Percentiles rank a stretch among this genome's conserved stretches.
Evolutionary conservation across 495 filamentous ascomycete genomes (phyloP).

Genomic region (Tetracladium setigerum): DNA sequence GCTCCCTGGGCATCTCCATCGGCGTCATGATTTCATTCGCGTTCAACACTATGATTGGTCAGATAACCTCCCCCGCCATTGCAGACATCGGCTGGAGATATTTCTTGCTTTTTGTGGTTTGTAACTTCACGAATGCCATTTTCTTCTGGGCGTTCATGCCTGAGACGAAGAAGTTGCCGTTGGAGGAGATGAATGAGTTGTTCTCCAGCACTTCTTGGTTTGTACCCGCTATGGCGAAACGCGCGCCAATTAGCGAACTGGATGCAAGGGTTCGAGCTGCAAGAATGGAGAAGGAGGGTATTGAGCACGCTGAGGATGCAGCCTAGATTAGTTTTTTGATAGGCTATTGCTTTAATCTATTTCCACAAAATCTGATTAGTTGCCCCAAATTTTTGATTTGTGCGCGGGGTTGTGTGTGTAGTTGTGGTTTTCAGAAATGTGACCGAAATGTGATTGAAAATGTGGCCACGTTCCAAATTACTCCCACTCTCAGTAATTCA

Average conservation of each 20-base stretch:
- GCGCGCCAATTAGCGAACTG: not conserved
- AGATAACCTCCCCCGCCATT: slow-evolving; percentile 42
- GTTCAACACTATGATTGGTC: slow-evolving; percentile 46
- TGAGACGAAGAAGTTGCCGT: slow-evolving; percentile 21
- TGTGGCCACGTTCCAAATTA: too few relatives aligned
- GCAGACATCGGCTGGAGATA: slow-evolving; percentile 40
- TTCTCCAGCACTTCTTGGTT: not conserved
- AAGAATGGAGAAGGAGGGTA: not conserved
- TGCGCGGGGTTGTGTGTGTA: too few relatives aligned
- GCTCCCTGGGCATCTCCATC: slow-evolving; percentile 35
- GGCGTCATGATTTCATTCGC: slow-evolving; percentile 42
- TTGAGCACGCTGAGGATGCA: not conserved
- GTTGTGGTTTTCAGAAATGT: too few relatives aligned
- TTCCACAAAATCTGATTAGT: too few relatives aligned
- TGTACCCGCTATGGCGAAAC: not conserved
- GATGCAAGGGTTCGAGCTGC: slow-evolving; percentile 1
- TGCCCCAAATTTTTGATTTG: too few relatives aligned
- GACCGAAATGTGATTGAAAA: too few relatives aligned
- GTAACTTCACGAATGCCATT: slow-evolving; percentile 34
- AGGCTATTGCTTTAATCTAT: too few relatives aligned
- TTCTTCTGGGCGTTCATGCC: slow-evolving; percentile 38
- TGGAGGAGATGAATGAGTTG: slow-evolving; percentile 9
- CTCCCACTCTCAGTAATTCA: too few relatives aligned
- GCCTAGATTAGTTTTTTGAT: too few relatives aligned
- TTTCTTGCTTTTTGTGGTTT: slow-evolving; percentile 47